Evolutionary conservation across 306 rosid species (phyloP).

Genomic region (Bauhinia variegata): DNA sequence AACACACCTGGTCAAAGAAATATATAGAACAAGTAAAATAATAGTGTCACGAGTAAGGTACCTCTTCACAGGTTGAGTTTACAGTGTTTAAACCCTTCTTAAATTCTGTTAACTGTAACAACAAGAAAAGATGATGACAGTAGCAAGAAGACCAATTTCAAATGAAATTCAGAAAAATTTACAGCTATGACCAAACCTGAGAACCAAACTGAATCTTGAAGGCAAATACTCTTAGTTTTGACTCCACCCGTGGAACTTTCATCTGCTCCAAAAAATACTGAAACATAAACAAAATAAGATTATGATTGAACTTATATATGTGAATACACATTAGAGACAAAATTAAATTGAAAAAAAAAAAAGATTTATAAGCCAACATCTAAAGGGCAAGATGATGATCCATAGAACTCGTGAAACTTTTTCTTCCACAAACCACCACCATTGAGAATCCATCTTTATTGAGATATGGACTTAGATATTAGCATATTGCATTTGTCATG

Average conservation of each 20-base stretch:
- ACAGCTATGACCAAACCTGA: slow-evolving; percentile 76
- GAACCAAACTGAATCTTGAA: slow-evolving; percentile 89
- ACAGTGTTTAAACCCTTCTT: slow-evolving; percentile 77
- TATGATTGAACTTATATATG: neutral
- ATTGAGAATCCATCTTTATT: slow-evolving; percentile 9
- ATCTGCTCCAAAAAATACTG: slow-evolving; percentile 92
- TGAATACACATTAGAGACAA: neutral
- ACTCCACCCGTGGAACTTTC: slow-evolving; percentile 99
- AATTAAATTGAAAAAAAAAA: neutral
- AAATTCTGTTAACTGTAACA: slow-evolving; percentile 77
- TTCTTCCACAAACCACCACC: slow-evolving; percentile 17
- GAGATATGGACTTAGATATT: slow-evolving; percentile 6
- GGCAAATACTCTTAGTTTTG: slow-evolving; percentile 89
- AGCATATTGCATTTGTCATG: slow-evolving; percentile 6
- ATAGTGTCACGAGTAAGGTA: slow-evolving; percentile 40
- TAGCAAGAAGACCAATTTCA: slow-evolving; percentile 25
- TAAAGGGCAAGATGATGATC: slow-evolving; percentile 16
- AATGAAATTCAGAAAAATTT: slow-evolving; percentile 29
- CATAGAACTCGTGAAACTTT: slow-evolving; percentile 21
- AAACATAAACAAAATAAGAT: slow-evolving; percentile 40
- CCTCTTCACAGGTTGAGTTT: slow-evolving; percentile 91
- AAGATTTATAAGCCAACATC: slow-evolving; percentile 10
- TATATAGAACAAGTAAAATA: slow-evolving; percentile 22
- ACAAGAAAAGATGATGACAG: slow-evolving; percentile 35
- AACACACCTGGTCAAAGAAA: slow-evolving; percentile 39